Conservation (phyloP, 192 early-diverging fungal species). For the Tieghemiomyces parasiticus region DNA sequence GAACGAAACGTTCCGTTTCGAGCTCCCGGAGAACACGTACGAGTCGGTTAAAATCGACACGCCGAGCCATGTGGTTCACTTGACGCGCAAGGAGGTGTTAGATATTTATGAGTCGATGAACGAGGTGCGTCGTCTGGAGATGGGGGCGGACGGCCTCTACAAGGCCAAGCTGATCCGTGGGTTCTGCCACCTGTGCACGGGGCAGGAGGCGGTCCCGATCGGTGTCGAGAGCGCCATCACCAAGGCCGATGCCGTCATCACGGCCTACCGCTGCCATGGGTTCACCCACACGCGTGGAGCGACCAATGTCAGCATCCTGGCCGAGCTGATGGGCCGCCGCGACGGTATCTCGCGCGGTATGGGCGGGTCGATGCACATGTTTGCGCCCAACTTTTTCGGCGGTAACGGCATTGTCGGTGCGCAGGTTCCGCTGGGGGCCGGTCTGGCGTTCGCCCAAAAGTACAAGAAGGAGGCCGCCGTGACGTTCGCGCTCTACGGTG, state of each 20-base stretch:
- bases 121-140: conserved; percentile 81
- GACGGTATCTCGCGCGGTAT: conserved; percentile 85
- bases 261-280: conserved; percentile 97
- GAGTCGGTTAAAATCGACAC: conserved; percentile 71
- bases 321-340: conserved; percentile 69
- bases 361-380: conserved; percentile 99
- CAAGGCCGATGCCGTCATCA: conserved; percentile 83
- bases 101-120: conserved; percentile 81
- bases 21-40: conserved; percentile 56
- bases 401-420: conserved; percentile 99
- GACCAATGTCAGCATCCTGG: conserved; percentile 43
- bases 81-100: conserved; percentile 59
- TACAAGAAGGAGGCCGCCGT: conserved; percentile 62
- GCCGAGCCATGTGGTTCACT: conserved; percentile 40
- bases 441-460: conserved; percentile 86
- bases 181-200: conserved; percentile 97
- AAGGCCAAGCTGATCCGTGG: conserved; percentile 94
- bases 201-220: conserved; percentile 87
- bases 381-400: conserved; percentile 87
- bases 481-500: conserved; percentile 88
- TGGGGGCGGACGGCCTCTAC: conserved; percentile 86
- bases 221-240: conserved; percentile 89
- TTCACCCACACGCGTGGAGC: conserved; percentile 82
- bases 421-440: conserved; percentile 76
- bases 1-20: conserved; percentile 40